phyloP scores from a whole-genome alignment of 2,329 filamentous ascomycete genomes.

The Neonectria punicea region DNA sequence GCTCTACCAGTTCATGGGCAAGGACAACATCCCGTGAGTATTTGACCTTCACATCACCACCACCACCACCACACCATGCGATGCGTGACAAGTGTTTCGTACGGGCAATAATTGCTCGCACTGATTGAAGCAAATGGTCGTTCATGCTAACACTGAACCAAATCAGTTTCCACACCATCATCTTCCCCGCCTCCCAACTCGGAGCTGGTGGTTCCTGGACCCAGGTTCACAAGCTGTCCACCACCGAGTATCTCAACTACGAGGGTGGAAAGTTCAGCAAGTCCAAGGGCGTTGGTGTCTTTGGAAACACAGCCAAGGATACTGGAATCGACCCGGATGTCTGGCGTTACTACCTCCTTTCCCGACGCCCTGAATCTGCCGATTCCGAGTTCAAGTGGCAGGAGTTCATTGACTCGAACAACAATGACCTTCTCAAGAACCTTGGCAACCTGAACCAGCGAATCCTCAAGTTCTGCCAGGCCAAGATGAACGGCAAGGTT shows the following conservation, averaged over 20 bases:
- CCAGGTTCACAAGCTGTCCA: conserved; percentile 86
- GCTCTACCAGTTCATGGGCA: conserved; percentile 96
- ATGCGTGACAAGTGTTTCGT: not conserved
- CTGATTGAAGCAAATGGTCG: not conserved
- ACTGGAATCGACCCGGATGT: conserved; percentile 87
- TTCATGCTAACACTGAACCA: not conserved
- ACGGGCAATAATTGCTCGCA: not conserved
- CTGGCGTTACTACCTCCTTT: conserved; percentile 93
- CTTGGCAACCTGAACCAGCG: conserved; percentile 80
- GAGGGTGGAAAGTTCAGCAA: conserved; percentile 94
- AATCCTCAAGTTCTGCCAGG: conserved; percentile 79
- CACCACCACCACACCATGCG: not conserved
- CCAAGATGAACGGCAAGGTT: conserved; percentile 77
- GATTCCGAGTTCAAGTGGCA: conserved; percentile 93
- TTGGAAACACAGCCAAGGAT: conserved; percentile 88
- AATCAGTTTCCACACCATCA: conserved; percentile 74
- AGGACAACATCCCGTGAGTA: conserved; percentile 65
- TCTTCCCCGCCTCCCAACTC: conserved; percentile 89
- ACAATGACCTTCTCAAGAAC: conserved; percentile 85
- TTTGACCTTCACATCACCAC: conserved; percentile 58
- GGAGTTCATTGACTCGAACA: conserved; percentile 84
- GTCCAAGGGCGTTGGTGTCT: conserved; percentile 88
- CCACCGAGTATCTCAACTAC: conserved; percentile 88
- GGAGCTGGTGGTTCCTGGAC: conserved; percentile 90
- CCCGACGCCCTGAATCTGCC: conserved; percentile 83